Base-by-base conservation (phyloP, 1,284 basidiomycete genomes). In the Tausonia pullulans region DNA sequence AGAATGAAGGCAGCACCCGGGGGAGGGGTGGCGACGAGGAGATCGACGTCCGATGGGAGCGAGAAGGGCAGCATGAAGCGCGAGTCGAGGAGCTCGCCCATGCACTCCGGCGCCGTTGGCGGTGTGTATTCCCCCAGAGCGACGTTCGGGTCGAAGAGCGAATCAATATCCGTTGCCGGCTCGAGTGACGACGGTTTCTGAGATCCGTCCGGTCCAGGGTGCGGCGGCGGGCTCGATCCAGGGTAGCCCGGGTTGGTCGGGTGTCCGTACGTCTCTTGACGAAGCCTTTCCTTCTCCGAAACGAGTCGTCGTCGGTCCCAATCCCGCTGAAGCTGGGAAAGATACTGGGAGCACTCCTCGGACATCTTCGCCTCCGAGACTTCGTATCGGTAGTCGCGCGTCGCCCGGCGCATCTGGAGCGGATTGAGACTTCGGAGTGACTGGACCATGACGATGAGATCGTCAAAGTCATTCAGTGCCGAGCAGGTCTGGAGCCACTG, bases 311-410 rank as follows among this genome's bases (percentile, higher is more conserved):
- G 86, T 65, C 88, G 80, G 76, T 96, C 92, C 95, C 95, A 98
- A 73, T 98, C 94, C 71, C 90, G 90, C 75, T 96, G 92, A 10
- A 97, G 78, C 71, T 97, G 93, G 4, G 85, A 87, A 41, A 98
- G 82, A 72, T 98, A 98, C 77, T 96, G 90, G 58, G 84, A 78
- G 72, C 94, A 98, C 74, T 98, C 95, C 40, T 96, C 91, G 5
- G 86, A 87, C 90, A 98, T 96, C 67, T 83, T 82, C 2, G 83
- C 81, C 77, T 98, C 95, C 72, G 88, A 88, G 60, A 97, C 87
- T 77, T 98, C 94, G 74, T 90, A 98, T 70, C 88, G 87, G 78
- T 98, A 98, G 71, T 98, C 94, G 59, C 87, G 84, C 39, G 94
- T 87, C 43, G 92, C 92, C 49, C 90, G 84, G 58, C 91, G 85